Evolutionary conservation across 371 early-diverging fungal species (phyloP), one percentile per base, ranked within the genome.

Genomic region (Rhizopus microsporus): DNA sequence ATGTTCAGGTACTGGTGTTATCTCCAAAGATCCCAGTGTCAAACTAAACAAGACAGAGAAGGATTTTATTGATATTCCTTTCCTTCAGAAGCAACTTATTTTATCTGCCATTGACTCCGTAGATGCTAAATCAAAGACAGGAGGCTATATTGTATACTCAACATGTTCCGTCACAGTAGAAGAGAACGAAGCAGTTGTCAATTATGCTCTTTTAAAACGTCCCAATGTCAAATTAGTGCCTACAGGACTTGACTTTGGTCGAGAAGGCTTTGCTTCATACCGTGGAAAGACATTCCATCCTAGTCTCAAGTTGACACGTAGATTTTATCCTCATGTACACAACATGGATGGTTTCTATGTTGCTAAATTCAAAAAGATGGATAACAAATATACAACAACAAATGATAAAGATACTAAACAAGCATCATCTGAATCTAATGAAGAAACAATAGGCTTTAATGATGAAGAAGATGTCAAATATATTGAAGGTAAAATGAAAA

Each of bases 271-370:
- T 65, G 83, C 82, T 7, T 78, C 72, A 42, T 97, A 86, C 79
- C 88, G 95, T 40, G 98, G 95, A 51, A 90, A 91, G 60, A 63
- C 68, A 4, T 99, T 97, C 90, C 93, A 96, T 70, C 88, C 89
- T 7, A 84, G 89, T 15, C 59, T 99, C 54, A 83, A 83, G 34
- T 71, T 93, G 56, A 93, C 98, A 0, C 84, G 95, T 54, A 86
- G 99, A 57, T 94, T 92, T 81, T 99, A 98, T 78, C 99, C 99
- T 34, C 99, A 99, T 74, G 89, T 95, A 29, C 96, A 99, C 77
- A 99, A 99, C 77, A 98, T 99, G 98, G 99, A 99, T 78, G 99
- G 99, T 54, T 99, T 99, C 88, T 99, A 85, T 75, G 97, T 99
- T 23, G 95, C 98, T 43, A 99, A 99, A 65, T 91, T 99, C 72